Evolutionary conservation across 306 rosid genomes (phyloP).

Genomic region (Prunus salicina): DNA sequence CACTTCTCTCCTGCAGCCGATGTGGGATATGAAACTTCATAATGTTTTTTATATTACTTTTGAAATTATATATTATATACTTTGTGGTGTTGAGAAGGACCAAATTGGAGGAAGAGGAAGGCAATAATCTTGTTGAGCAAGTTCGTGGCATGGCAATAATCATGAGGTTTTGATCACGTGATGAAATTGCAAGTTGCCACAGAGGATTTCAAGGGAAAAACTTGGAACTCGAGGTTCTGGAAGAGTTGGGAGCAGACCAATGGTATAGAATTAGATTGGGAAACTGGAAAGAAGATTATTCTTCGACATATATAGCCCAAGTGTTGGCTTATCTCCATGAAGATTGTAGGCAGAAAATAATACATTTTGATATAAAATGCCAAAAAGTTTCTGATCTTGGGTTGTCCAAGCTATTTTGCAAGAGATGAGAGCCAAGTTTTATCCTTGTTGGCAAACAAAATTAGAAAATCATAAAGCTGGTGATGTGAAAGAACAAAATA

Average conservation of each 20-base stretch:
- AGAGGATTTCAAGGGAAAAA: conserved; percentile 5
- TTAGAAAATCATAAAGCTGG: no score
- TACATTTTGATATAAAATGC: conserved; percentile 13
- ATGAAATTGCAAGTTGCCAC: background rate
- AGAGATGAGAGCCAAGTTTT: conserved; percentile 9
- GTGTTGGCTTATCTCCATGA: conserved; percentile 24
- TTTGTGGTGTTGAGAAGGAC: no score
- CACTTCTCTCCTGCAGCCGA: background rate
- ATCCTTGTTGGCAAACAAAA: no score
- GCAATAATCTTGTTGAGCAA: no score
- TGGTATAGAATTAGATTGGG: background rate
- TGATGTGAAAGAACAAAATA: no score
- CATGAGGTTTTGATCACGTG: background rate
- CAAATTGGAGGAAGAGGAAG: no score
- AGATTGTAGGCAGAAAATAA: conserved; percentile 24
- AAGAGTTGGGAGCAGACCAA: background rate
- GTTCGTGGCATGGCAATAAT: no score
- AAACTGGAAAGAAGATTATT: conserved; percentile 15
- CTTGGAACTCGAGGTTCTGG: conserved; percentile 18
- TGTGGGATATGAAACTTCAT: background rate
- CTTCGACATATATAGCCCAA: conserved; percentile 16
- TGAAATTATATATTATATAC: no score
- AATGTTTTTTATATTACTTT: no score
- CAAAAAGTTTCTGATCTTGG: conserved; percentile 13
- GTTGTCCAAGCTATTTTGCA: conserved; percentile 7